Evolutionary conservation across 1,139 yeast species (phyloP), one percentile per base, ranked within the genome.

Genomic region (Wickerhamomyces sp.): DNA sequence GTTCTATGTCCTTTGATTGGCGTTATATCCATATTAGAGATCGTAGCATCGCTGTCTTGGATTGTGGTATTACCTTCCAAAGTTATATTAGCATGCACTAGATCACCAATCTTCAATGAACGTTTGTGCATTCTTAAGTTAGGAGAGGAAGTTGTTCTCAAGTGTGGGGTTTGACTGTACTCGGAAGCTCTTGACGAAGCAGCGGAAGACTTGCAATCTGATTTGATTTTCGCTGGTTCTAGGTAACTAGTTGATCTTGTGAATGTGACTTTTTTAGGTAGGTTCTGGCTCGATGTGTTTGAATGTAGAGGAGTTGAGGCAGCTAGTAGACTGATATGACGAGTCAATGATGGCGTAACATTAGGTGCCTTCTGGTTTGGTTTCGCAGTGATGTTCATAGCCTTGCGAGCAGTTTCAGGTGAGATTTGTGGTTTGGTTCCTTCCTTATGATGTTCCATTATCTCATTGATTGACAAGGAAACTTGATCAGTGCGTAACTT

Each of bases 401-500:
- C 10, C 15, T 31, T 39, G 7, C 18, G 36, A n/a, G 40, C 31
- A 15, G 37, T 13, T 23, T 15, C 18, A 6, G 33, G n/a, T 9
- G 14, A 7, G n/a, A 9, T n/a, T 15, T 27, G 39, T 31, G 3
- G 10, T 38, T 10, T 30, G 1, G 14, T 8, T 10, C 10, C 27
- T 15, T 27, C 27, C 13, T 46, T 41, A 23, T 39, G 44, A n/a
- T 50, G 48, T 27, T 45, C 47, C 37, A 56, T 44, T 34, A 57
- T 49, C 31, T 57, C 59, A 26, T 43, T 40, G 13, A 55, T 47
- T 9, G 62, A 58, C 4, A 59, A 47, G 33, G 58, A 61, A 2
- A 71, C 65, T 59, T 80, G 85, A 54, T 79, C 72, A 3, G 84
- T 79, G 46, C 68, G 77, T 47, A 86, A 77, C 61, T 87, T 88